phyloP scores from a whole-genome alignment of 2,329 filamentous ascomycete species.

The Penicillium brevicompactum region DNA sequence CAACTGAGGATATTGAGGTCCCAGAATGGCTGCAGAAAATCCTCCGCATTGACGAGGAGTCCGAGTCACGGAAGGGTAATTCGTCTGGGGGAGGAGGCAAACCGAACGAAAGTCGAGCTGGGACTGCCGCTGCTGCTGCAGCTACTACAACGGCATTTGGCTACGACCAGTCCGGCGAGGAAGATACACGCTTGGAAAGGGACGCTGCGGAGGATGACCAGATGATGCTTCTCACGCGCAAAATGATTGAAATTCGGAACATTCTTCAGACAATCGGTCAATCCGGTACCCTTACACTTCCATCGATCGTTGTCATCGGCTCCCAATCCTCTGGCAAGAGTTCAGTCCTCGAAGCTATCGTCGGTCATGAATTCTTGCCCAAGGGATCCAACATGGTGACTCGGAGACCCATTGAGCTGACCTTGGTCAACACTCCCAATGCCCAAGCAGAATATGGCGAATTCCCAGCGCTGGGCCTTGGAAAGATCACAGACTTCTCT shows the following conservation, averaged over 20 bases:
- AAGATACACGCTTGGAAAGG: slow-evolving; percentile 62
- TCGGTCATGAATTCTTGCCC: slow-evolving; percentile 95
- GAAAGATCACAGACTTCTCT: slow-evolving; percentile 84
- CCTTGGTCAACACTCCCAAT: slow-evolving; percentile 90
- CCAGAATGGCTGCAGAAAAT: slow-evolving; percentile 81
- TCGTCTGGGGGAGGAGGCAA: slow-evolving; percentile 44
- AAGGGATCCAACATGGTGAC: slow-evolving; percentile 99
- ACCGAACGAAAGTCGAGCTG: slow-evolving; percentile 57
- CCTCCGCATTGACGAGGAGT: slow-evolving; percentile 63
- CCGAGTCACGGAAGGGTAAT: slow-evolving; percentile 53
- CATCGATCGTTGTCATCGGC: slow-evolving; percentile 98
- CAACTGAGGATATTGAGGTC: slow-evolving; percentile 72
- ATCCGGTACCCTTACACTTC: slow-evolving; percentile 81
- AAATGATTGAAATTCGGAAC: slow-evolving; percentile 98
- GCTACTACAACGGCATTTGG: slow-evolving; percentile 78
- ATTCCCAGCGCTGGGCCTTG: slow-evolving; percentile 87
- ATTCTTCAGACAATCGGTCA: slow-evolving; percentile 91
- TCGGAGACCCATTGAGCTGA: slow-evolving; percentile 90
- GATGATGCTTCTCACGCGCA: slow-evolving; percentile 99
- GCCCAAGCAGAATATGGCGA: slow-evolving; percentile 89
- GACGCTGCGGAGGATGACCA: slow-evolving; percentile 85
- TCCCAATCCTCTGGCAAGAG: slow-evolving; percentile 98
- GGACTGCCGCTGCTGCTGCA: slow-evolving; percentile 64
- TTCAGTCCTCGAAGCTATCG: slow-evolving; percentile 93
- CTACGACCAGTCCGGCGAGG: slow-evolving; percentile 67